phyloP scores from a whole-genome alignment of 768 basidiomycete species.

The Boletus rex-veris region DNA sequence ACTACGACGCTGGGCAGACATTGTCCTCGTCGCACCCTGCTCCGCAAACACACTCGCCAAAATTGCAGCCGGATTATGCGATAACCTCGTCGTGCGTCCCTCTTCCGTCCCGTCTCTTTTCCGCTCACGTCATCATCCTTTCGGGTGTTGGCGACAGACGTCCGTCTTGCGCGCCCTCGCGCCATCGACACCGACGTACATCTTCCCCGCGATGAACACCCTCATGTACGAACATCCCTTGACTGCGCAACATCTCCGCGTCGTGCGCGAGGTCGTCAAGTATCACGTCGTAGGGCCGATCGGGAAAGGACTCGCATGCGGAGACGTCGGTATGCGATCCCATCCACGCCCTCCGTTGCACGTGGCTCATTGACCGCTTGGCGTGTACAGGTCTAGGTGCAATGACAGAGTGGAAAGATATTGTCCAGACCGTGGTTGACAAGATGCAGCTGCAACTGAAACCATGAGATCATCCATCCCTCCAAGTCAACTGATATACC shows the following conservation, averaged over 20 bases:
- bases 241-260: slow-evolving; percentile 76
- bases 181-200: slow-evolving; percentile 79
- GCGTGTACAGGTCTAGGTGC: slow-evolving; percentile 72
- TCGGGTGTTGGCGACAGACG: slow-evolving; percentile 39
- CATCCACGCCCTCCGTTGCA: neutral
- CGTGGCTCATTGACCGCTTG: neutral
- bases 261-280: slow-evolving; percentile 69
- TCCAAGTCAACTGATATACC: neutral
- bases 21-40: slow-evolving; percentile 93
- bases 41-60: slow-evolving; percentile 97
- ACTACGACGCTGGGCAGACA: slow-evolving; percentile 89
- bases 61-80: slow-evolving; percentile 83
- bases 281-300: slow-evolving; percentile 87
- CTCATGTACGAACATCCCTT: slow-evolving; percentile 96
- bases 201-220: slow-evolving; percentile 99
- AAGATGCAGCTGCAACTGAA: slow-evolving; percentile 36
- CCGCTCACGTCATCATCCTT: no score
- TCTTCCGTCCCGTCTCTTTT: no score
- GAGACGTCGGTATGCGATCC: slow-evolving; percentile 70
- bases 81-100: slow-evolving; percentile 71
- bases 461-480: neutral
- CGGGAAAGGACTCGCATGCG: slow-evolving; percentile 85
- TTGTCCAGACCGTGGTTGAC: slow-evolving; percentile 70
- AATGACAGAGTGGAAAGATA: slow-evolving; percentile 95
- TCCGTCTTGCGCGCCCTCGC: slow-evolving; percentile 82